phyloP scores from a whole-genome alignment of 176 grass and related monocot genomes.

The Rhynchospora pubera region DNA sequence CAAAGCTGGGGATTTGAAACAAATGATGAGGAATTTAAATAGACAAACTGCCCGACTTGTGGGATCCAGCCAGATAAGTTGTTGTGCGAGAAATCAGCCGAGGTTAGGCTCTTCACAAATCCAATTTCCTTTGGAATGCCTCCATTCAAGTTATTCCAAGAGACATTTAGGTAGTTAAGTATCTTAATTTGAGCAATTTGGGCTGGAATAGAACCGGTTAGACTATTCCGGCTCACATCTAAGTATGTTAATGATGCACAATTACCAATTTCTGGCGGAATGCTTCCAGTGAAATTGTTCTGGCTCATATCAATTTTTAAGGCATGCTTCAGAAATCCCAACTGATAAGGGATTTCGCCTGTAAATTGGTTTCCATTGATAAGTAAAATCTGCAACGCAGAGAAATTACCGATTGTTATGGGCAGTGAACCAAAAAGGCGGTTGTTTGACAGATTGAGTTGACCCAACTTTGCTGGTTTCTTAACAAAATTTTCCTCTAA shows the following conservation, averaged over 20 bases:
- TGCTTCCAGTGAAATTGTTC: conserved; percentile 44
- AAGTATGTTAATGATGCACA: conserved; percentile 63
- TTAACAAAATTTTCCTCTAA: conserved; percentile 20
- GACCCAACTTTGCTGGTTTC: conserved; percentile 13
- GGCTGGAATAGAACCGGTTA: conserved; percentile 37
- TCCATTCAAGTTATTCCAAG: conserved; percentile 51
- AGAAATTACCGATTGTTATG: conserved; percentile 49
- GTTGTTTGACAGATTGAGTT: conserved; percentile 69
- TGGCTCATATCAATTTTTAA: conserved; percentile 74
- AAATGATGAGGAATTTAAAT: conserved; percentile 61
- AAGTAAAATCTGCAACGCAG: conserved; percentile 54
- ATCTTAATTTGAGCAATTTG: conserved; percentile 40
- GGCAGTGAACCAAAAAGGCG: conserved; percentile 48
- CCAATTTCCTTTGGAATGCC: conserved; percentile 56
- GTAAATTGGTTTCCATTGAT: conserved; percentile 42
- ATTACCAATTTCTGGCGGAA: conserved; percentile 45
- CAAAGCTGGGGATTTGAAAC: conserved; percentile 51
- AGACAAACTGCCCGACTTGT: conserved; percentile 59
- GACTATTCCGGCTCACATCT: conserved; percentile 62
- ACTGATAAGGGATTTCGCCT: conserved; percentile 37
- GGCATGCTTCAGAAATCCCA: conserved; percentile 37
- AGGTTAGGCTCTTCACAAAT: conserved; percentile 59
- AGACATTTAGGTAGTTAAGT: conserved; percentile 74
- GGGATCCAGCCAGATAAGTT: conserved; percentile 50
- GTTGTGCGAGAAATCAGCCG: conserved; percentile 69